Evolutionary conservation across 495 filamentous ascomycete species (phyloP).

Genomic region (Tuber microsphaerosporum): DNA sequence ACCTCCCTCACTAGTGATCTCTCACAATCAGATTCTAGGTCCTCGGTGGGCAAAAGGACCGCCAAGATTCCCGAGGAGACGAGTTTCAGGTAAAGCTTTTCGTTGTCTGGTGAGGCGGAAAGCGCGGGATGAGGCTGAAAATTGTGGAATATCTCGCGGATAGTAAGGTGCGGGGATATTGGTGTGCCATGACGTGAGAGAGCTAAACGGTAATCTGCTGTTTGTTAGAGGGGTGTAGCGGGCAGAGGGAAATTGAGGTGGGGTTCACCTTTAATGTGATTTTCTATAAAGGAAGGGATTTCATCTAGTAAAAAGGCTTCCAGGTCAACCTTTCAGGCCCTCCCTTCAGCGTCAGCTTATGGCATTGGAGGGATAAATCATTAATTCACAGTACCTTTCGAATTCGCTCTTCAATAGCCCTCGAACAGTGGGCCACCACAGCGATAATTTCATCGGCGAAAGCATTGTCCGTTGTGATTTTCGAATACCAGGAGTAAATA

Average conservation of each 20-base stretch:
- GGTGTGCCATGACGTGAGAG: conserved; percentile 16
- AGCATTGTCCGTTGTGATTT: conserved; percentile 79
- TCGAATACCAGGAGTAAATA: conserved; percentile 84
- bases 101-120: neutral
- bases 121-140: conserved; percentile 38
- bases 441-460: conserved; percentile 81
- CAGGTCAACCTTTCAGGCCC: conserved; percentile 72
- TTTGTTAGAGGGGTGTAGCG: conserved; percentile 11
- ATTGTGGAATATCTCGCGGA: conserved; percentile 33
- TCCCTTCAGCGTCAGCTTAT: conserved; percentile 66
- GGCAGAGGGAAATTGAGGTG: conserved; percentile 16
- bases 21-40: conserved; percentile 78
- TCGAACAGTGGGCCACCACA: conserved; percentile 82
- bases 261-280: conserved; percentile 68
- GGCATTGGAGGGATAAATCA: no score
- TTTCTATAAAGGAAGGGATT: conserved; percentile 70
- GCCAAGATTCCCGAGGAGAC: conserved; percentile 55
- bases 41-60: conserved; percentile 80
- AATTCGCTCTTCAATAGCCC: conserved; percentile 75
- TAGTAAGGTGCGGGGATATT: conserved; percentile 20
- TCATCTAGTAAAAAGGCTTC: conserved; percentile 81
- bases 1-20: conserved; percentile 75
- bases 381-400: conserved; percentile 50
- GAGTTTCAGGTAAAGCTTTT: conserved; percentile 30
- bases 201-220: conserved; percentile 43